Conservation (phyloP, 2,329 filamentous ascomycete genomes). For the Colletotrichum siamense region DNA sequence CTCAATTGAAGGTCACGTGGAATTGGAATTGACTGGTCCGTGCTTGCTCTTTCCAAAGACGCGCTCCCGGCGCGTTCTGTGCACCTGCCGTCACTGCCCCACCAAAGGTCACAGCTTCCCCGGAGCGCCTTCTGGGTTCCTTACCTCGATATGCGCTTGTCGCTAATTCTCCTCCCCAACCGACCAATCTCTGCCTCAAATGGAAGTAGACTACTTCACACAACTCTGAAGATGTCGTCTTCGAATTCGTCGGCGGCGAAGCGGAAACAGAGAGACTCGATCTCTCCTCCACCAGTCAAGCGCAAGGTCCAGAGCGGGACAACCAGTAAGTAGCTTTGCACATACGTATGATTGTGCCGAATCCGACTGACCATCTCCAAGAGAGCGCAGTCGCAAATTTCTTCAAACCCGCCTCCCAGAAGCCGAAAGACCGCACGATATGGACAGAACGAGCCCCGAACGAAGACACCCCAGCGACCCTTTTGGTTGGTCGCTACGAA, state of each 20-base stretch:
- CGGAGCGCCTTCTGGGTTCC: background rate
- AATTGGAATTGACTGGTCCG: background rate
- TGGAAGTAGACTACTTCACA: background rate
- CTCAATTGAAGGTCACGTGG: background rate
- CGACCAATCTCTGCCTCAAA: background rate
- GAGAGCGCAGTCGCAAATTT: conserved; percentile 79
- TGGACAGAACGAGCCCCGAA: conserved; percentile 72
- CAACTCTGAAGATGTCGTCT: background rate
- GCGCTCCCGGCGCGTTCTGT: background rate
- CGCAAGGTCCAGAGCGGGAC: conserved; percentile 57
- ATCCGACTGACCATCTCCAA: conserved; percentile 33
- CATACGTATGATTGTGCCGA: background rate
- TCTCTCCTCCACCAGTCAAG: conserved; percentile 61
- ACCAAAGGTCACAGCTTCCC: background rate
- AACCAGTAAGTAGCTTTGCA: conserved; percentile 46
- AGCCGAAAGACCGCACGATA: conserved; percentile 74
- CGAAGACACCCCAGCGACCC: conserved; percentile 55
- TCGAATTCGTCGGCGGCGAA: conserved; percentile 28
- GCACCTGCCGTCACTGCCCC: background rate
- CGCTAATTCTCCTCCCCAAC: background rate
- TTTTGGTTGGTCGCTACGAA: conserved; percentile 78
- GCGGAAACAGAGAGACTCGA: conserved; percentile 44
- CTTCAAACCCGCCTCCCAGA: conserved; percentile 87
- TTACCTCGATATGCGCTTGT: background rate
- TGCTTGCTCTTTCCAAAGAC: background rate